Evolutionary conservation across 106 monocot genomes (phyloP), one percentile per base, ranked within the genome.

Genomic region (Cymbidium sinense): DNA sequence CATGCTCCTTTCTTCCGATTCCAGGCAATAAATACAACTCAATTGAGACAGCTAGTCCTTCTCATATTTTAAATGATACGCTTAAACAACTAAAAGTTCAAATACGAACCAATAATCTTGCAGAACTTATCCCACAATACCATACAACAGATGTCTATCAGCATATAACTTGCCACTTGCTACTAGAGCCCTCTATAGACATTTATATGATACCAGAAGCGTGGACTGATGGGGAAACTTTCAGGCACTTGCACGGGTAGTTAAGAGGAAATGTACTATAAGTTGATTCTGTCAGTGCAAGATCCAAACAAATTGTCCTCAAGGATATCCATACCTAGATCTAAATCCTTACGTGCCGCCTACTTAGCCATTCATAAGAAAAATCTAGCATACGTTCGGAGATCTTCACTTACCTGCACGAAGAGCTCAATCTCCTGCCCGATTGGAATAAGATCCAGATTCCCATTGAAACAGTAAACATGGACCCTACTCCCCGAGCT

Each of bases 401-500:
- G 10, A 65, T 12, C 27, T 67, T 67, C 61, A 34, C 8, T 34
- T 84, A 92, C 92, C 92, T 90, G 92, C 13, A 72, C 74, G 52
- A 92, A 95, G 23, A 95, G 76, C 86, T 95, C 95, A 55, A 90
- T 77, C 27, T 88, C 92, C 67, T 90, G 78, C 43, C 95, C 90
- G 35, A 90, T 95, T 27, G 76, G 89, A 52, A 90, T 50, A 75
- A 95, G 85, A 82, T 95, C 79, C 77, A 95, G 74, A 51, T 86
- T 88, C 33, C 44, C 33, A 71, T 92, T 88, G 50, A 95, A 95
- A 74, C 85, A 85, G 54, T 85, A 95, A 34, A 95, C 95, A 70
- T 95, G 95, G 61, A 95, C 95, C 37, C 95, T 82, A 39, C 95
- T 95, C 58, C 95, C 95, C 20, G 95, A 92, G 79, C 95, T 95